These are phyloP conservation scores for Termitomyces sp. DNA, from an alignment of 768 basidiomycete species.

Conservation along the genomic window DNA sequence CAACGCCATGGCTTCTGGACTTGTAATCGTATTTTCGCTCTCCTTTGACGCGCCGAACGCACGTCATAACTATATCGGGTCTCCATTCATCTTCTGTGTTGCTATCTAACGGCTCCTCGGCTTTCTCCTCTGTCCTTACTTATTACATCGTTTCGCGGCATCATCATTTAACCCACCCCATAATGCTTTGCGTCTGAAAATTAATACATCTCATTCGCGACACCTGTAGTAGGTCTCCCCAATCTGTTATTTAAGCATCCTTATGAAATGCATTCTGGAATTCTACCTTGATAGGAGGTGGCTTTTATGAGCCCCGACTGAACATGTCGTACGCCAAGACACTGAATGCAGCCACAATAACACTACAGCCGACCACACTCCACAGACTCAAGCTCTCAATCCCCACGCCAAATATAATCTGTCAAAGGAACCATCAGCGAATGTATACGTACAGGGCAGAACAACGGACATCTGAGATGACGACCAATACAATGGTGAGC, in stretches of 20 bases:
- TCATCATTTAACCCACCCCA: slow-evolving; percentile 11
- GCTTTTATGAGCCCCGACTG: slow-evolving; percentile 4
- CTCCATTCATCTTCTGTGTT: slow-evolving; percentile 22
- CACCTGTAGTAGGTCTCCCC: neutral
- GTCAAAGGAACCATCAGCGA: neutral
- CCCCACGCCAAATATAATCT: slow-evolving; percentile 57
- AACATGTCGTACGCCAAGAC: slow-evolving; percentile 25
- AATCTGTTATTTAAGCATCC: neutral
- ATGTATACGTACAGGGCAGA: neutral
- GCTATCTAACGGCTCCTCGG: slow-evolving; percentile 29
- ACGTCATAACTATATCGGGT: slow-evolving; percentile 14
- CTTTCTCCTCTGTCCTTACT: slow-evolving; percentile 7
- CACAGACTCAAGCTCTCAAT: slow-evolving; percentile 57
- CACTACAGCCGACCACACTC: slow-evolving; percentile 70
- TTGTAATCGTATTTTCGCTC: slow-evolving; percentile 35
- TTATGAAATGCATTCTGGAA: neutral
- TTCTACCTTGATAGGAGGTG: neutral
- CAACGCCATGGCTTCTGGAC: slow-evolving; percentile 19
- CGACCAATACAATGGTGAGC: slow-evolving; percentile 90
- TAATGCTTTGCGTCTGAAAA: slow-evolving; percentile 12
- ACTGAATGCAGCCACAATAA: slow-evolving; percentile 80
- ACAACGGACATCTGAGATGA: slow-evolving; percentile 63
- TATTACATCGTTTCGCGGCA: slow-evolving; percentile 10
- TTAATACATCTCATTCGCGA: slow-evolving; percentile 4
- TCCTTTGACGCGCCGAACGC: slow-evolving; percentile 7